A percentile compares a stretch with the other conserved stretches of the same genome.
These are phyloP conservation scores for Gaeumannomyces tritici DNA, from an alignment of 2,329 filamentous ascomycete species.

Conservation along the genomic window DNA sequence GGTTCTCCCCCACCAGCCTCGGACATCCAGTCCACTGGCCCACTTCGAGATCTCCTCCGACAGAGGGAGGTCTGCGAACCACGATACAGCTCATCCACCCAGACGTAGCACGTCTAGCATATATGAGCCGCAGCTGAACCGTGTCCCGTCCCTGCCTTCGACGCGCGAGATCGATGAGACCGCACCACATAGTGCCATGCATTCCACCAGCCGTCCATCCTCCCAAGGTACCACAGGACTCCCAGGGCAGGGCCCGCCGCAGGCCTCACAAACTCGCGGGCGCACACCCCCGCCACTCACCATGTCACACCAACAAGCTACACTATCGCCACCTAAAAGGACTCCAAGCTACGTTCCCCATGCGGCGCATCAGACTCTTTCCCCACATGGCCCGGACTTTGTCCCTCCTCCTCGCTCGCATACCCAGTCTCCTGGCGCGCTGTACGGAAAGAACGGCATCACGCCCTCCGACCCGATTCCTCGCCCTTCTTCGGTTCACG, in stretches of 20 bases:
- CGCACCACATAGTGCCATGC: not conserved
- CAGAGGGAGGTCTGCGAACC: conserved; percentile 15
- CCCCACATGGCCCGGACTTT: conserved; percentile 23
- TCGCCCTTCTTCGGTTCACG: conserved; percentile 44
- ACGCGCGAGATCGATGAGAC: conserved; percentile 56
- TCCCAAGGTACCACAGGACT: not conserved
- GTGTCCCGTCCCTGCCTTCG: conserved; percentile 48
- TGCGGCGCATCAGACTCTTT: conserved; percentile 1
- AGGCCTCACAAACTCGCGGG: conserved; percentile 18
- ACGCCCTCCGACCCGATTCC: conserved; percentile 33
- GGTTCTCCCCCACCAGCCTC: conserved; percentile 47
- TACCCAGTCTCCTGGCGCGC: conserved; percentile 50
- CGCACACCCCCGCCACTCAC: conserved; percentile 35
- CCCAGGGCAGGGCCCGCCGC: not conserved
- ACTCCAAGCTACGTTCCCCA: conserved; percentile 42
- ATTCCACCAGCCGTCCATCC: not conserved
- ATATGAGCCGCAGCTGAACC: conserved; percentile 43
- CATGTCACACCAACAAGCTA: conserved; percentile 25
- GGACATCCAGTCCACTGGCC: conserved; percentile 57
- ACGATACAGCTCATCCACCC: conserved; percentile 32
- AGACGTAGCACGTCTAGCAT: conserved; percentile 40
- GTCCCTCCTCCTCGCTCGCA: conserved; percentile 48
- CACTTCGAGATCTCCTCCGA: conserved; percentile 48
- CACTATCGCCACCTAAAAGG: conserved; percentile 48
- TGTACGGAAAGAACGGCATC: conserved; percentile 25